These are phyloP conservation scores for Penicillium sp. DNA, from an alignment of 2,329 filamentous ascomycete species.

Conservation along the genomic window DNA sequence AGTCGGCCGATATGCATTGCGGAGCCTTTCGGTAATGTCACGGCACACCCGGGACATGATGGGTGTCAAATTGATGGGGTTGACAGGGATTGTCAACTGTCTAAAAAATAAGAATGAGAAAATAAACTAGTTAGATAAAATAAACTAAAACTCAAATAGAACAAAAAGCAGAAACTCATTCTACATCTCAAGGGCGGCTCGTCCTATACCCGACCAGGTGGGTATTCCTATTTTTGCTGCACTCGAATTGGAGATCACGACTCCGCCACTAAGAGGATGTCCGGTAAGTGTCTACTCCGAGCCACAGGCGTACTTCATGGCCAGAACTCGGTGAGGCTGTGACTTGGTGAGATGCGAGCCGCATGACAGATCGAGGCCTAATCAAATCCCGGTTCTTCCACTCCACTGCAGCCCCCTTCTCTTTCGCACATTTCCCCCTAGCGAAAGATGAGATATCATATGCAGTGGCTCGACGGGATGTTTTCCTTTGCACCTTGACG, in stretches of 20 bases:
- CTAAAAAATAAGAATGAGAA: no score
- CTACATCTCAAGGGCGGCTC: neutral
- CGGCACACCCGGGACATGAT: neutral
- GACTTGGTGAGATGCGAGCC: conserved; percentile 8
- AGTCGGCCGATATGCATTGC: neutral
- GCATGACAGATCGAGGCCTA: conserved; percentile 6
- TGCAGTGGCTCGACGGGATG: conserved; percentile 18
- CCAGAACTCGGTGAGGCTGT: neutral
- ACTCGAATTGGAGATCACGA: neutral
- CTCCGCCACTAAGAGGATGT: conserved; percentile 13
- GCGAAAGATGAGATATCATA: conserved; percentile 31
- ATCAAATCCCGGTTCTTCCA: conserved; percentile 10
- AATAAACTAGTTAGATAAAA: no score
- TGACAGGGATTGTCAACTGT: conserved; percentile 1
- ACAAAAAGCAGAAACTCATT: no score
- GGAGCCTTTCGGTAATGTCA: neutral
- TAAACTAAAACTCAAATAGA: no score
- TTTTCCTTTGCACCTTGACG: neutral
- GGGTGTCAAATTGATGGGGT: conserved; percentile 11
- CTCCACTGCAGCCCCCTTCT: neutral
- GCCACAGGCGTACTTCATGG: neutral
- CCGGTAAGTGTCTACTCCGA: conserved; percentile 6
- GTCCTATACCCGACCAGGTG: neutral
- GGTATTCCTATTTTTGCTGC: conserved; percentile 1
- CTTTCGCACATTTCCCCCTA: neutral